phyloP scores from a whole-genome alignment of 2,329 filamentous ascomycete genomes.

The Ophiocordyceps sinensis region DNA sequence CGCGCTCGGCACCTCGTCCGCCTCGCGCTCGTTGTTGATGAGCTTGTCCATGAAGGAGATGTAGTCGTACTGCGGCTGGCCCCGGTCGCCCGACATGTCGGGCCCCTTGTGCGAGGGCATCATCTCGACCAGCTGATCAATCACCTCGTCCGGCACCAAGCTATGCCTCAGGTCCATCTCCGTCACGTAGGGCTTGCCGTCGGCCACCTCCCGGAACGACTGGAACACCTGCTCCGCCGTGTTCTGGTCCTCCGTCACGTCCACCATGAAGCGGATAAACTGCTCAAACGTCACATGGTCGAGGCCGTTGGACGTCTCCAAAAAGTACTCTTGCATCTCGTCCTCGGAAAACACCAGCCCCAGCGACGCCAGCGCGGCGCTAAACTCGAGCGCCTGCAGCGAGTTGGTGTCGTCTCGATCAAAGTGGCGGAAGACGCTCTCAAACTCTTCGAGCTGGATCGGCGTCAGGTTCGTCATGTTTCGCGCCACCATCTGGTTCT shows the following conservation, averaged over 20 bases:
- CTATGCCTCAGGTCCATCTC: conserved; percentile 93
- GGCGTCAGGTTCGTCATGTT: conserved; percentile 98
- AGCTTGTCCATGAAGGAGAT: conserved; percentile 92
- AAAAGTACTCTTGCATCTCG: conserved; percentile 94
- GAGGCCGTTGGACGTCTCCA: conserved; percentile 66
- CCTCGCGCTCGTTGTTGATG: conserved; percentile 31
- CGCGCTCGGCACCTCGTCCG: conserved; percentile 12
- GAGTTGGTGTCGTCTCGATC: conserved; percentile 86
- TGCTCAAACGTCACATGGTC: conserved; percentile 91
- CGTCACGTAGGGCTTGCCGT: conserved; percentile 97
- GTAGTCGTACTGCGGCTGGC: conserved; percentile 85
- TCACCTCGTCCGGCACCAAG: conserved; percentile 91
- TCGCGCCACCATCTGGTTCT: conserved; percentile 95
- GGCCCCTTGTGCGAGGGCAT: conserved; percentile 78
- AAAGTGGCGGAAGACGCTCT: conserved; percentile 96
- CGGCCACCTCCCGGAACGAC: conserved; percentile 91
- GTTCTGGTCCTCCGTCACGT: conserved; percentile 97
- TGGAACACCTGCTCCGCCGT: conserved; percentile 98
- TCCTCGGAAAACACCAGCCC: conserved; percentile 93
- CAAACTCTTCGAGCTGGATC: conserved; percentile 96
- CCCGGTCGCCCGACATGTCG: conserved; percentile 72
- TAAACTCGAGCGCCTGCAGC: conserved; percentile 87
- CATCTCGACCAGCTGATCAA: conserved; percentile 76
- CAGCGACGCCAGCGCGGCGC: conserved; percentile 83
- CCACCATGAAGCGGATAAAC: conserved; percentile 99